These are phyloP conservation scores for Blepharisma japonicum DNA, from an alignment of 73 alveolate species.

Conservation along the genomic window DNA sequence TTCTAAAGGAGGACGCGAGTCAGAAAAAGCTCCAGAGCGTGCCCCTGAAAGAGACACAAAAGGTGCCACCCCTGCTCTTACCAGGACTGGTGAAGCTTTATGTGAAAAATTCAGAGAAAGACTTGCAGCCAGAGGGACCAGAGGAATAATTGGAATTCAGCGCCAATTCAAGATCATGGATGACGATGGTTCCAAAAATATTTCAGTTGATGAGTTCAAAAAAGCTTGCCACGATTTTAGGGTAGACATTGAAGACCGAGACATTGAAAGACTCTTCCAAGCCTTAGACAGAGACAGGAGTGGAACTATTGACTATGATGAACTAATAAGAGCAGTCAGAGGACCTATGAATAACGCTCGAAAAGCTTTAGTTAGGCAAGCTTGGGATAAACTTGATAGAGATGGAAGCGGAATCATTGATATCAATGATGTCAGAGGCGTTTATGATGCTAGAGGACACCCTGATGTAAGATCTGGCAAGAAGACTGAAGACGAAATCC, in stretches of 20 bases:
- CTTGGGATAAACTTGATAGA: slow-evolving; percentile 48
- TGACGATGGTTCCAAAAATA: slow-evolving; percentile 73
- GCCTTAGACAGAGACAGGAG: slow-evolving; percentile 71
- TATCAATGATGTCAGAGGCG: slow-evolving; percentile 46
- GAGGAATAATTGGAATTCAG: slow-evolving; percentile 87
- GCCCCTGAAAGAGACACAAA: too few relatives aligned
- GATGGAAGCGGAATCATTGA: slow-evolving; percentile 43
- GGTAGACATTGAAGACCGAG: slow-evolving; percentile 70
- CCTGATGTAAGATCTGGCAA: slow-evolving; percentile 80
- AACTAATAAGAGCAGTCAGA: slow-evolving; percentile 78
- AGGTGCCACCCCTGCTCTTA: too few relatives aligned
- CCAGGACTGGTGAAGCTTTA: too few relatives aligned
- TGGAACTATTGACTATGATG: slow-evolving; percentile 84
- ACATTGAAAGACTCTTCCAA: slow-evolving; percentile 63
- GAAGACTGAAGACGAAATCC: slow-evolving; percentile 70
- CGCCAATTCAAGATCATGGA: slow-evolving; percentile 79
- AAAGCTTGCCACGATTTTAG: slow-evolving; percentile 75
- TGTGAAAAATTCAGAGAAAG: slow-evolving; percentile 30
- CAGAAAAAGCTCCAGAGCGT: too few relatives aligned
- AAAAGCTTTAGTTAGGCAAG: slow-evolving; percentile 51
- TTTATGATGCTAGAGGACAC: slow-evolving; percentile 67
- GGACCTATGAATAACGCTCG: slow-evolving; percentile 81
- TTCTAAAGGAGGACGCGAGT: too few relatives aligned
- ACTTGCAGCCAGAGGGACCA: slow-evolving; percentile 77
- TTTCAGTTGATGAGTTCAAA: slow-evolving; percentile 74